These are phyloP conservation scores for Amanita muscaria DNA, from an alignment of 768 basidiomycete species.

Conservation along the genomic window DNA sequence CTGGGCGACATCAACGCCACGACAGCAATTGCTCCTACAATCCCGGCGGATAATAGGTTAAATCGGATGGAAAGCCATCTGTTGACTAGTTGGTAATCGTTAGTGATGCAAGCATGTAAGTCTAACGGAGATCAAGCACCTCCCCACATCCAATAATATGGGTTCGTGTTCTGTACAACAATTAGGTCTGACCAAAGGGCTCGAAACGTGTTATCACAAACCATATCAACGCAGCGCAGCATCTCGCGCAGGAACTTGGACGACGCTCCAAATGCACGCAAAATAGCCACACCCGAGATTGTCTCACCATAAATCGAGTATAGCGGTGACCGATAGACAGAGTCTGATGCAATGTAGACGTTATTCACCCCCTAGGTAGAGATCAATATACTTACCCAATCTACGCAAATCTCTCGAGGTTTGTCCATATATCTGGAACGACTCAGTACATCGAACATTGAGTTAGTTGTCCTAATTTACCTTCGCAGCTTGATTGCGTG, in stretches of 20 bases:
- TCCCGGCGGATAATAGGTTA: slow-evolving; percentile 65
- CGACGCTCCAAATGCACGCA: slow-evolving; percentile 83
- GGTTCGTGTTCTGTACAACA: slow-evolving; percentile 41
- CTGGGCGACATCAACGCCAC: slow-evolving; percentile 58
- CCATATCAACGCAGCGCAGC: slow-evolving; percentile 74
- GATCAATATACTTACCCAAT: slow-evolving; percentile 38
- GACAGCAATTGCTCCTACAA: slow-evolving; percentile 66
- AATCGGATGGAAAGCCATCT: slow-evolving; percentile 88
- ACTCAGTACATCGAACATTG: too few species aligned
- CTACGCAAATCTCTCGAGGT: slow-evolving; percentile 83
- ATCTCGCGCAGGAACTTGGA: slow-evolving; percentile 82
- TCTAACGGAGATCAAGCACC: too few species aligned
- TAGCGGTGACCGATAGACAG: slow-evolving; percentile 38
- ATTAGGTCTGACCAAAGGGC: neutral
- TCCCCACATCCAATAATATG: slow-evolving; percentile 91
- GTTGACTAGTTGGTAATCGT: too few species aligned
- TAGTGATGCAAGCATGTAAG: too few species aligned
- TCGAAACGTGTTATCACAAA: slow-evolving; percentile 26
- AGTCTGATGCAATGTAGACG: slow-evolving; percentile 23
- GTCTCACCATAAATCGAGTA: slow-evolving; percentile 39
- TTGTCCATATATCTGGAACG: slow-evolving; percentile 52
- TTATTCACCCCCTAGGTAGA: neutral
- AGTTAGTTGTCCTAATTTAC: neutral
- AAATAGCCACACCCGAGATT: slow-evolving; percentile 33
- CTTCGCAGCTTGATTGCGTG: slow-evolving; percentile 6